Conservation (phyloP, 2,329 filamentous ascomycete species). For the Aspergillus brasiliensis region DNA sequence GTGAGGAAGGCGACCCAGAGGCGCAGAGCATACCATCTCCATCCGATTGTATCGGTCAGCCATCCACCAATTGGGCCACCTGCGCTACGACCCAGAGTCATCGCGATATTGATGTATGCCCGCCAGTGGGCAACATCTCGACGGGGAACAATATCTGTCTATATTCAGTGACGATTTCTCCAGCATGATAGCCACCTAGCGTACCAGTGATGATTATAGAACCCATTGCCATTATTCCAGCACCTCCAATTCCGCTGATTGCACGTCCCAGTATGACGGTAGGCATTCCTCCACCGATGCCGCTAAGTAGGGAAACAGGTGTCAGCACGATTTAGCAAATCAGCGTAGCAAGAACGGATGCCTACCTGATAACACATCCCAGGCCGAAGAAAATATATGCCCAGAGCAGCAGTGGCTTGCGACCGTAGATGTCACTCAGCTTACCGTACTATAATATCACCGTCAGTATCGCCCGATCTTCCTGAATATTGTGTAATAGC, state of each 20-base stretch:
- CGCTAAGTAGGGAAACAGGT: conserved; percentile 26
- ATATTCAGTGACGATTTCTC: neutral
- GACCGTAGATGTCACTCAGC: conserved; percentile 60
- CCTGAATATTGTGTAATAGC: conserved; percentile 11
- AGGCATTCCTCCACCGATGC: conserved; percentile 39
- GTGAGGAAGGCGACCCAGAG: accelerated
- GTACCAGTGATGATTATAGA: conserved; percentile 50
- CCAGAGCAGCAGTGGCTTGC: conserved; percentile 53
- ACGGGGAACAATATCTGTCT: conserved; percentile 49
- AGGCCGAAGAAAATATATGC: conserved; percentile 55
- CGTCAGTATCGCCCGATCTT: conserved; percentile 12
- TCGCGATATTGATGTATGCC: conserved; percentile 55
- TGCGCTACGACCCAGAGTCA: conserved; percentile 52
- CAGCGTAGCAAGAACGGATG: neutral
- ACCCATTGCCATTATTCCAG: conserved; percentile 48
- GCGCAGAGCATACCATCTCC: conserved; percentile 57
- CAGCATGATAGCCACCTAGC: neutral
- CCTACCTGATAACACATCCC: conserved; percentile 45
- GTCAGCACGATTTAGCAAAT: neutral
- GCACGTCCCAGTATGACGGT: conserved; percentile 46
- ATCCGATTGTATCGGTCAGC: conserved; percentile 64
- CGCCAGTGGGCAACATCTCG: conserved; percentile 53
- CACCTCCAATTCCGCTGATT: conserved; percentile 48
- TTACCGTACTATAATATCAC: conserved; percentile 51
- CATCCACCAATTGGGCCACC: conserved; percentile 62